Percentiles rank a stretch among this genome's conserved stretches.
Conservation (phyloP, 495 filamentous ascomycete species). For the Lasiosphaeria miniovina region DNA sequence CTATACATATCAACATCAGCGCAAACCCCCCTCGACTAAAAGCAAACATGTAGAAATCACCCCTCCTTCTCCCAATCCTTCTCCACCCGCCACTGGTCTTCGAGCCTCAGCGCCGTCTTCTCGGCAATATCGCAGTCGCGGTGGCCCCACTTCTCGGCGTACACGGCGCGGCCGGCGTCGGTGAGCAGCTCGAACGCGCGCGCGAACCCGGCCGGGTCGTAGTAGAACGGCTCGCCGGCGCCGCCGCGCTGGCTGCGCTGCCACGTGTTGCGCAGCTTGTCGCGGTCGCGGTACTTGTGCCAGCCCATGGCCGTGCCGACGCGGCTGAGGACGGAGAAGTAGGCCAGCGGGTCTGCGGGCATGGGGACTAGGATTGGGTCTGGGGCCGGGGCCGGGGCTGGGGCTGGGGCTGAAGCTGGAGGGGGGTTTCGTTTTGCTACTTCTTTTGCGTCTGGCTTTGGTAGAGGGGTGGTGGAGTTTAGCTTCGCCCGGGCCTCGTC, state of each 20-base stretch:
- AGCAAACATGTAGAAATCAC: background rate
- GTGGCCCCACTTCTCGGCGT: constrained; percentile 55
- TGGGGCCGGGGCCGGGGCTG: too few relatives aligned
- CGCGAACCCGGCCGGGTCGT: constrained; percentile 51
- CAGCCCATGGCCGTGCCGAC: constrained; percentile 34
- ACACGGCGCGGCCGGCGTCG: constrained; percentile 50
- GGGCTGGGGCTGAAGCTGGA: too few relatives aligned
- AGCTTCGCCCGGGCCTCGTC: background rate
- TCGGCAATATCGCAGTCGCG: constrained; percentile 46
- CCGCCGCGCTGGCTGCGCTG: constrained; percentile 55
- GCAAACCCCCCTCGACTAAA: background rate
- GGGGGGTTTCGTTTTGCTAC: too few relatives aligned
- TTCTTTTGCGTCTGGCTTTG: too few relatives aligned
- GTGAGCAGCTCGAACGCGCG: constrained; percentile 50
- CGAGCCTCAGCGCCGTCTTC: constrained; percentile 35
- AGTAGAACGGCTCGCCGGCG: constrained; percentile 57
- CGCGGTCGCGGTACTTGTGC: constrained; percentile 32
- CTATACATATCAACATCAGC: too few relatives aligned
- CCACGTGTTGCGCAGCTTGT: constrained; percentile 52
- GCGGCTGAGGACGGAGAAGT: constrained; percentile 8
- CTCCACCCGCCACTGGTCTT: constrained; percentile 52
- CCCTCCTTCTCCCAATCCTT: constrained; percentile 33
- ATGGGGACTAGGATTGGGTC: background rate
- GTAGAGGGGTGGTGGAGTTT: too few relatives aligned
- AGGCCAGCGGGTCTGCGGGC: constrained; percentile 4